Base-by-base conservation (phyloP, 2,329 filamentous ascomycete genomes). In the Aspergillus transmontanensis region DNA sequence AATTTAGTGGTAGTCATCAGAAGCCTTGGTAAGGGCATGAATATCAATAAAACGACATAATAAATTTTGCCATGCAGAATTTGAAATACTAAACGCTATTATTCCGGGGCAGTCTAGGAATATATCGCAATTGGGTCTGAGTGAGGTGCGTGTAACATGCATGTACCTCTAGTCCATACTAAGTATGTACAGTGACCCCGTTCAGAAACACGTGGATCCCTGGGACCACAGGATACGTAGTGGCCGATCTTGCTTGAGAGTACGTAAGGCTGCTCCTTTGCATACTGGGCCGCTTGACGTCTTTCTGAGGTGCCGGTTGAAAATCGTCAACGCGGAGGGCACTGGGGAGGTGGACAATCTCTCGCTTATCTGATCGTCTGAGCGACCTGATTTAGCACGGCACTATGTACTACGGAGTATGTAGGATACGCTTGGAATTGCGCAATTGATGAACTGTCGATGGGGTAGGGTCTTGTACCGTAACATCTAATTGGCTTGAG, bases 361-460 rank as follows among this genome's bases (percentile, higher is more conserved):
- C 34, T 39, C 51, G 51, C 51, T 39, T 39, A 39, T 39, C 51
- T 55, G 51, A 41, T 51, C 48, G 28, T 30, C 48, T 34, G n/a
- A 30, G 51, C 12, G 16, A 54, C n/a, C n/a, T 41, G 4, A 41
- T 14, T n/a, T 41, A n/a, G 2, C 6, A 41, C 1, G 6, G 16
- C 10, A 7, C 16, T 41, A 19, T n/a, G 12, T 36, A 16, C 12
- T 2, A 28, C 23, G 23, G 1, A 23, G 23, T 23, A 23, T 28
- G 26, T 12, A 12, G 12, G 5, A 12, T 36, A 41, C 39, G 39
- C 7, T 41, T 41, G 39, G 2, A 55, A 14, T 36, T 36, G 51
- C 19, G 51, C 34, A 36, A 39, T 55, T 16, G 32, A 55, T 55
- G 51, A 55, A 55, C 32, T 55, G 51, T 39, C n/a, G 7, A 55